phyloP scores from a whole-genome alignment of 371 early-diverging fungal genomes.

The Mycotypha africana region DNA sequence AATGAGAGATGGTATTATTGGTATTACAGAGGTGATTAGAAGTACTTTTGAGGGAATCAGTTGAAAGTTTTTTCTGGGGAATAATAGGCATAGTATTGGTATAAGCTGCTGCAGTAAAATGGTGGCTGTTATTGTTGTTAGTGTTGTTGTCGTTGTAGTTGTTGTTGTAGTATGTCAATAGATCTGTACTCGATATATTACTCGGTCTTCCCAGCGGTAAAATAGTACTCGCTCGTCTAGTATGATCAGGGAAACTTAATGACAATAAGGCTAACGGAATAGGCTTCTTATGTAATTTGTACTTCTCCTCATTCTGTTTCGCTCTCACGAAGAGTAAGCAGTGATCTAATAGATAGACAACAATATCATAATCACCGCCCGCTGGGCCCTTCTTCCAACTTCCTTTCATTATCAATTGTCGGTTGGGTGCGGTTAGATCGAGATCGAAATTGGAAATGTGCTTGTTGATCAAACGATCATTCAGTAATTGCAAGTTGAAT shows the following conservation, averaged over 20 bases:
- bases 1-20: background rate
- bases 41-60: no score
- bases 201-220: slow-evolving; percentile 29
- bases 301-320: slow-evolving; percentile 32
- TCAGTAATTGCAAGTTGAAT: slow-evolving; percentile 17
- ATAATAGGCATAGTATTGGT: background rate
- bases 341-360: slow-evolving; percentile 85
- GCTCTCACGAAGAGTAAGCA: slow-evolving; percentile 73
- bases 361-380: slow-evolving; percentile 60
- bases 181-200: slow-evolving; percentile 3
- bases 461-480: slow-evolving; percentile 57
- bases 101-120: slow-evolving; percentile 1
- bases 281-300: slow-evolving; percentile 49
- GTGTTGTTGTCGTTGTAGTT: no score
- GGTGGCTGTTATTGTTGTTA: no score
- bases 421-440: slow-evolving; percentile 48
- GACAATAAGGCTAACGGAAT: slow-evolving; percentile 73
- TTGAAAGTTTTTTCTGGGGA: no score
- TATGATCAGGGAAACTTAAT: slow-evolving; percentile 57
- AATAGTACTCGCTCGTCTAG: slow-evolving; percentile 30
- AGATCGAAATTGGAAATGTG: slow-evolving; percentile 45
- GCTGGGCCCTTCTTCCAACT: slow-evolving; percentile 62
- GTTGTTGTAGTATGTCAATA: no score
- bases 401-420: slow-evolving; percentile 77
- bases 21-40: no score